These are phyloP conservation scores for Silybum marianum DNA, from an alignment of 129 eudicot genomes.

Conservation along the genomic window DNA sequence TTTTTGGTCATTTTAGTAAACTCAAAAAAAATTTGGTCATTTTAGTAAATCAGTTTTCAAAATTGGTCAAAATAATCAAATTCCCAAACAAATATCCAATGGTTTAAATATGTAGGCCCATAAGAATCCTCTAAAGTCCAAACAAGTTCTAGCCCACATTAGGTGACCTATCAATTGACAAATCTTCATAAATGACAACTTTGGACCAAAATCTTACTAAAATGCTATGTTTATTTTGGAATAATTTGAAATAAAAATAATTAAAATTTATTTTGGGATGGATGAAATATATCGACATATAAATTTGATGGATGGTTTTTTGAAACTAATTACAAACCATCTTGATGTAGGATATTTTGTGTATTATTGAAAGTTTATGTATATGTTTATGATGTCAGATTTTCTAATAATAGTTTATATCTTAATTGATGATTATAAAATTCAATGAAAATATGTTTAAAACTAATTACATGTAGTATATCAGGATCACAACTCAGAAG, in stretches of 20 bases:
- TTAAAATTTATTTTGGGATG: background rate
- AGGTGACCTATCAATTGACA: background rate
- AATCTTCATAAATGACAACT: background rate
- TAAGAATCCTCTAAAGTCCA: background rate
- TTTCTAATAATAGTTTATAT: too few relatives aligned
- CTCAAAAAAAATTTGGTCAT: too few relatives aligned
- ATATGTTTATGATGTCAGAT: background rate
- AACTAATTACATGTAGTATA: too few relatives aligned
- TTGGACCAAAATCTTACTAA: background rate
- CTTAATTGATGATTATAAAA: background rate
- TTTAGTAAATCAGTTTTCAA: too few relatives aligned
- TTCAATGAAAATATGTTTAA: too few relatives aligned
- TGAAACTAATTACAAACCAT: background rate
- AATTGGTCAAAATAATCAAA: too few relatives aligned
- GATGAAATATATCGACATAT: background rate
- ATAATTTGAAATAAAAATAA: background rate
- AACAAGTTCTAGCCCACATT: background rate
- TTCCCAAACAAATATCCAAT: slow-evolving; percentile 11
- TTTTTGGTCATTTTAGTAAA: too few relatives aligned
- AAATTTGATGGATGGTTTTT: background rate
- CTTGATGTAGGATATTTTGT: background rate
- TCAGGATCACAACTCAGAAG: too few relatives aligned
- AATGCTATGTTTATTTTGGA: background rate
- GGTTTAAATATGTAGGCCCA: slow-evolving; percentile 7
- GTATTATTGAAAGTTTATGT: too few relatives aligned